phyloP scores from a whole-genome alignment of 306 rosid species.

The Cucurbita ficifolia region DNA sequence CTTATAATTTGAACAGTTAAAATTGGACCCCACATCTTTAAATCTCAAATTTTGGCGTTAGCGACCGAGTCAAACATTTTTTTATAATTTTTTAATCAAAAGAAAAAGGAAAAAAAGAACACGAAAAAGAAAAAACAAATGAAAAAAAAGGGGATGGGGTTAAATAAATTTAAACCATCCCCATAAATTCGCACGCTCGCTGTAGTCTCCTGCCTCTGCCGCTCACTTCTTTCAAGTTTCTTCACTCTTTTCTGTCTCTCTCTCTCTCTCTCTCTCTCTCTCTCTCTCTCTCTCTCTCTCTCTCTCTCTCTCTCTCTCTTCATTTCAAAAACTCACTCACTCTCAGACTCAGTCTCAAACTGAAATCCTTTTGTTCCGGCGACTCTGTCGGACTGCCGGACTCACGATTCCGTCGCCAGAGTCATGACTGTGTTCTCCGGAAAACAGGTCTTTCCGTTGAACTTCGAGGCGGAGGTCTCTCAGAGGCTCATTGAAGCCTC shows the following conservation, averaged over 20 bases:
- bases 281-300: not conserved
- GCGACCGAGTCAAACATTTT: not conserved
- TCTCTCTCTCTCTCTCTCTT: not conserved
- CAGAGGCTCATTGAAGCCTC: constrained; percentile 76
- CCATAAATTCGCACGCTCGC: constrained; percentile 19
- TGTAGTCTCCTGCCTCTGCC: constrained; percentile 18
- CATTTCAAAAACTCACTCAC: not conserved
- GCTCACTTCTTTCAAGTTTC: constrained; percentile 55
- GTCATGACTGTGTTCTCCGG: constrained; percentile 69
- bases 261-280: not conserved
- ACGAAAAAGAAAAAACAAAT: not conserved
- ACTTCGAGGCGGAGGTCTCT: constrained; percentile 62
- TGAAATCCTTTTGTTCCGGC: constrained; percentile 10
- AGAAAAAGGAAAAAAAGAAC: not conserved
- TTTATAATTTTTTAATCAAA: not conserved
- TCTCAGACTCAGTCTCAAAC: not conserved
- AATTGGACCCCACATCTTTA: constrained; percentile 4
- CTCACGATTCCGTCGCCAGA: constrained; percentile 8
- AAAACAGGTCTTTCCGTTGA: constrained; percentile 71
- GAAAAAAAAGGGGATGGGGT: not conserved
- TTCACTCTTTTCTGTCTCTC: constrained; percentile 9
- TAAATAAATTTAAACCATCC: constrained; percentile 11
- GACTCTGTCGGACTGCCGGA: constrained; percentile 5
- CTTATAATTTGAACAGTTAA: not conserved
- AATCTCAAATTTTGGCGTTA: not conserved